Evolutionary conservation across 768 basidiomycete species (phyloP), one percentile per base, ranked within the genome.

Genomic region (Termitomyces sp.): DNA sequence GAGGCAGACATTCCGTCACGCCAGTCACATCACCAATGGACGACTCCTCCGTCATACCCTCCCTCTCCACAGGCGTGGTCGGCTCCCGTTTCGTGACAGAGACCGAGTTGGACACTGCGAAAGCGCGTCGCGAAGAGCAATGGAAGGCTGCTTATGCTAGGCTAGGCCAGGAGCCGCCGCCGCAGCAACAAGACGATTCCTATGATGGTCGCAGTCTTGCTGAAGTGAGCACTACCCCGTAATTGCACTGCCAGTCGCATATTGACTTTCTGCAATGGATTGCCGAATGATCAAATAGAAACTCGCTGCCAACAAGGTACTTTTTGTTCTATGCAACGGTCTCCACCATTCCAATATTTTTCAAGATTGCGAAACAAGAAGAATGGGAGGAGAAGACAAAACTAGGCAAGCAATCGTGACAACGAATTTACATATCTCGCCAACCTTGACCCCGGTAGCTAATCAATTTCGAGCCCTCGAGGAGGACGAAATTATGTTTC

Each of bases 321-420:
- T 32, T 68, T 76, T 42, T 27, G 30, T 52, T 35, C 32, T 42
- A 35, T 30, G 41, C 5, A 21, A 28, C 16, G 4, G 54, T 44
- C 32, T 49, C 32, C 47, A 32, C 44, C 52, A 44, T 42, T 65
- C 53, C 42, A 64, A 35, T 45, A 17, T 40, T 49, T 67, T 59
- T 61, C 53, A 53, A 91, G 89, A 83, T 86, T 65, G 90, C 89
- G 61, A 92, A 93, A 70, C 90, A 94, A 72, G 91, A 94, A 69
- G 89, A 94, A 82, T 94, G 90, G 89, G 91, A 94, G 67, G 89
- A 91, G 69, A 89, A 89, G 68, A 90, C 84, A 58, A 92, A 91
- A 68, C 81, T 94, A 72, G 78, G 78, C 75, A 54, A 53, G 56
- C 35, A 28, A 46, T 8, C 19, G 28, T 21, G 37, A 30, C 16